A percentile compares a stretch with the other conserved stretches of the same genome.
phyloP scores from a whole-genome alignment of 2,329 filamentous ascomycete genomes.

The Penicillium freii region DNA sequence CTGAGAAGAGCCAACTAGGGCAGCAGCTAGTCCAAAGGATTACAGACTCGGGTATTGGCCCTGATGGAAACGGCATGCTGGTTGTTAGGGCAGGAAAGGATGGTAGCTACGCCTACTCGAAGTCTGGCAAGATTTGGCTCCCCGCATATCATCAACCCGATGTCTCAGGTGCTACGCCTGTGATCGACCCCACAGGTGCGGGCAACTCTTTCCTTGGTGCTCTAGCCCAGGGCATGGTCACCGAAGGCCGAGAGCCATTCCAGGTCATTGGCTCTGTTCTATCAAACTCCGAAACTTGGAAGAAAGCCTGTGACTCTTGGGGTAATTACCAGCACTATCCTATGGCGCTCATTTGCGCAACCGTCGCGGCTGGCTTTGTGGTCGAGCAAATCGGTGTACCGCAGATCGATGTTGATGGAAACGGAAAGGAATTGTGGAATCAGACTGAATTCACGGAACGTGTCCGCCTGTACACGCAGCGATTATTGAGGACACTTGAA shows the following conservation, averaged over 20 bases:
- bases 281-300: conserved; percentile 57
- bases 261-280: conserved; percentile 32
- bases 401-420: conserved; percentile 28
- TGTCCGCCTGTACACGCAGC: conserved; percentile 45
- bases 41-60: conserved; percentile 38
- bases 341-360: conserved; percentile 73
- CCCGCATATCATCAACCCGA: conserved; percentile 66
- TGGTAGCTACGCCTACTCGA: conserved; percentile 51
- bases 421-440: conserved; percentile 46
- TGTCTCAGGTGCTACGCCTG: conserved; percentile 40
- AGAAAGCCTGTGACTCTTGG: conserved; percentile 43
- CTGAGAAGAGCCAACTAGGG: conserved; percentile 26
- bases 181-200: conserved; percentile 91
- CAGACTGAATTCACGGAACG: conserved; percentile 45
- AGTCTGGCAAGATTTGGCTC: conserved; percentile 59
- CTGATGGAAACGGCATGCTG: conserved; percentile 38
- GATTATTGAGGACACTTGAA: conserved; percentile 41
- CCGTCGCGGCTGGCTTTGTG: conserved; percentile 82
- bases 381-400: conserved; percentile 94
- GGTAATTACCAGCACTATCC: conserved; percentile 50
- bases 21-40: conserved; percentile 37
- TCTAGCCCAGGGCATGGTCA: conserved; percentile 56
- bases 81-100: conserved; percentile 63
- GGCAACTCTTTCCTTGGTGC: conserved; percentile 83
- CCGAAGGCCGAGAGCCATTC: conserved; percentile 36